Evolutionary conservation across 2,329 filamentous ascomycete species (phyloP).

Genomic region (Exophiala aquamarina): DNA sequence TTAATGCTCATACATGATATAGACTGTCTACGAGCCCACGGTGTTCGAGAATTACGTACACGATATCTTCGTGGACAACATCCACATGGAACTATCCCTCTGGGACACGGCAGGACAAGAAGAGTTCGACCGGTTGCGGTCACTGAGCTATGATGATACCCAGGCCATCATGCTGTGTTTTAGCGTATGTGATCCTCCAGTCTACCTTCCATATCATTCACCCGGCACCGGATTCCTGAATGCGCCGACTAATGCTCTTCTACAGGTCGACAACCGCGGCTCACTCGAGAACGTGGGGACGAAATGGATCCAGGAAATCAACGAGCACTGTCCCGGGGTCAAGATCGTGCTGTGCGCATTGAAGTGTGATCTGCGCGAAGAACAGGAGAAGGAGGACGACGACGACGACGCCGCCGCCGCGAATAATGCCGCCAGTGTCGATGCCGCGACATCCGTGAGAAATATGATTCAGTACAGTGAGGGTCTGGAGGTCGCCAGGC

Average conservation of each 20-base stretch:
- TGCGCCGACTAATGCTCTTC: background rate
- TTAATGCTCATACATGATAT: no score
- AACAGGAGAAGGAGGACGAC: conserved; percentile 69
- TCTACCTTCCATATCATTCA: background rate
- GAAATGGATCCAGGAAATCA: conserved; percentile 98
- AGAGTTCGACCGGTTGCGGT: conserved; percentile 95
- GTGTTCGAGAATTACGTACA: conserved; percentile 91
- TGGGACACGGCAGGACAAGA: conserved; percentile 99
- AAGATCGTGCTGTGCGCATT: conserved; percentile 93
- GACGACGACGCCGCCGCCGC: conserved; percentile 35
- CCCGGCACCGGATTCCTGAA: background rate
- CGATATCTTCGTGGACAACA: conserved; percentile 96
- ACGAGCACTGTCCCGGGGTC: conserved; percentile 94
- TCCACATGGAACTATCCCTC: conserved; percentile 93
- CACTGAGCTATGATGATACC: conserved; percentile 95
- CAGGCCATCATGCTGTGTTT: conserved; percentile 99
- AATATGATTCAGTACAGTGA: conserved; percentile 79
- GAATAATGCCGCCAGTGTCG: background rate
- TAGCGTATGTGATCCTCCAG: conserved; percentile 54
- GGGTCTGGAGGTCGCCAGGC: conserved; percentile 84
- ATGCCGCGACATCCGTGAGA: conserved; percentile 30
- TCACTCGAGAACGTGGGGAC: conserved; percentile 97
- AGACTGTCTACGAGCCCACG: conserved; percentile 30
- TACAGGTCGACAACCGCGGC: conserved; percentile 81
- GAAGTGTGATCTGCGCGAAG: conserved; percentile 93